A percentile compares a stretch with the other conserved stretches of the same genome.
Conservation (phyloP, 495 filamentous ascomycete species). For the Mycothermus thermophilus region DNA sequence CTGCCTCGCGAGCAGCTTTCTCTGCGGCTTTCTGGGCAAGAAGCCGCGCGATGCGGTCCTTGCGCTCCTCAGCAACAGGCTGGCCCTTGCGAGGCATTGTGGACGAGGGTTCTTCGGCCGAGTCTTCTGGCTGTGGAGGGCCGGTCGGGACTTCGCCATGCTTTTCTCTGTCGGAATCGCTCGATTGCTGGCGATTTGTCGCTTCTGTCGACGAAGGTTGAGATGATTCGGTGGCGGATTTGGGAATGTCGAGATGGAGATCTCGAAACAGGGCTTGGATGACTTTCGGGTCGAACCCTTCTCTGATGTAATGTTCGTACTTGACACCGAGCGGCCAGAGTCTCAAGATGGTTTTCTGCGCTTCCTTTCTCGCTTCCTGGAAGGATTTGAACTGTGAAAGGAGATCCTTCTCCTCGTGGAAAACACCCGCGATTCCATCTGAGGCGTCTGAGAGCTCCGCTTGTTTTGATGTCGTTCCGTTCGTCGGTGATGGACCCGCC, state of each 20-base stretch:
- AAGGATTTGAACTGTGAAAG: conserved; percentile 22
- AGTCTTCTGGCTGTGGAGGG: no score
- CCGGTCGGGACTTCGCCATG: no score
- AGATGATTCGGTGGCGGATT: conserved; percentile 5
- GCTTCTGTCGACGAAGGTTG: not conserved
- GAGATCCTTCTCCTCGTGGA: no score
- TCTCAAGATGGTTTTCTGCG: conserved; percentile 52
- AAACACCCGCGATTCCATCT: no score
- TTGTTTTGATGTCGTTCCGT: no score
- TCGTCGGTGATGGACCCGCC: no score
- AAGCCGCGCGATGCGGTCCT: conserved; percentile 62
- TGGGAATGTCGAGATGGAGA: conserved; percentile 41
- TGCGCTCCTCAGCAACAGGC: conserved; percentile 63
- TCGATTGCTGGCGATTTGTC: not conserved
- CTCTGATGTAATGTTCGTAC: conserved; percentile 53
- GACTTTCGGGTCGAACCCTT: conserved; percentile 52
- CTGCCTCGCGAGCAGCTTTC: no score
- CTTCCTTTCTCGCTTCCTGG: conserved; percentile 47
- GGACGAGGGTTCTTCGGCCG: no score
- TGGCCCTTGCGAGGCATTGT: conserved; percentile 29
- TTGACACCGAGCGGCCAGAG: conserved; percentile 51
- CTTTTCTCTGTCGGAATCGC: not conserved
- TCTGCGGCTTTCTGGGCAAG: conserved; percentile 44
- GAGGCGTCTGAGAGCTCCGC: no score
- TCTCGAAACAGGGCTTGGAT: conserved; percentile 52